Conservation (phyloP, 441 rosid species). For the Croton setiger region DNA sequence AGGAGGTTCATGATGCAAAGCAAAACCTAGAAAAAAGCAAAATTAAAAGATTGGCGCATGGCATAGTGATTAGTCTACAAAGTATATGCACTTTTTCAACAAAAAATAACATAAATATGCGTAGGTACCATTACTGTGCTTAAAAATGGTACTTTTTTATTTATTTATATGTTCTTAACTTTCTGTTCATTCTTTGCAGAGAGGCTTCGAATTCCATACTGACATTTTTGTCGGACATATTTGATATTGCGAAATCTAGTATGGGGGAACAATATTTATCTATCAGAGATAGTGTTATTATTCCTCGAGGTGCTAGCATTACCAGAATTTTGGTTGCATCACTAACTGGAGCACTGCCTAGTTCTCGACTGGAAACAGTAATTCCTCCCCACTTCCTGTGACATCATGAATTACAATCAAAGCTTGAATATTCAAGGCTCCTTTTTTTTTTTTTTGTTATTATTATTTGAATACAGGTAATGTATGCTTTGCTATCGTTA, state of each 20-base stretch:
- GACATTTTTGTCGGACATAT: constrained; percentile 85
- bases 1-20: too few relatives aligned
- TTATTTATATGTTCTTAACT: neutral
- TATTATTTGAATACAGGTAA: constrained; percentile 43
- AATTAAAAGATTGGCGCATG: too few relatives aligned
- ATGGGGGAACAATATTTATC: constrained; percentile 59
- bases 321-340: constrained; percentile 83
- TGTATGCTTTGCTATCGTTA: constrained; percentile 69
- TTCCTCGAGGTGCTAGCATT: constrained; percentile 83
- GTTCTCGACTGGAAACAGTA: constrained; percentile 93
- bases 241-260: constrained; percentile 72
- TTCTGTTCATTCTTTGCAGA: constrained; percentile 41
- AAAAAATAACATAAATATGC: too few relatives aligned
- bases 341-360: constrained; percentile 93
- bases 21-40: too few relatives aligned
- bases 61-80: too few relatives aligned
- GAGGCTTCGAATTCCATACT: constrained; percentile 96
- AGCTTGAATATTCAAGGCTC: constrained; percentile 6
- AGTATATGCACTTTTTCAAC: neutral
- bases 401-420: neutral
- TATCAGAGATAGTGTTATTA: constrained; percentile 62
- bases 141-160: too few relatives aligned
- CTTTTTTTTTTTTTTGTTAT: neutral
- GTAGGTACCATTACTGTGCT: too few relatives aligned
- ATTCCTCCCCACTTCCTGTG: neutral